These are phyloP conservation scores for Ceratobasidium sp. DNA, from an alignment of 1,284 basidiomycete species.

Conservation along the genomic window DNA sequence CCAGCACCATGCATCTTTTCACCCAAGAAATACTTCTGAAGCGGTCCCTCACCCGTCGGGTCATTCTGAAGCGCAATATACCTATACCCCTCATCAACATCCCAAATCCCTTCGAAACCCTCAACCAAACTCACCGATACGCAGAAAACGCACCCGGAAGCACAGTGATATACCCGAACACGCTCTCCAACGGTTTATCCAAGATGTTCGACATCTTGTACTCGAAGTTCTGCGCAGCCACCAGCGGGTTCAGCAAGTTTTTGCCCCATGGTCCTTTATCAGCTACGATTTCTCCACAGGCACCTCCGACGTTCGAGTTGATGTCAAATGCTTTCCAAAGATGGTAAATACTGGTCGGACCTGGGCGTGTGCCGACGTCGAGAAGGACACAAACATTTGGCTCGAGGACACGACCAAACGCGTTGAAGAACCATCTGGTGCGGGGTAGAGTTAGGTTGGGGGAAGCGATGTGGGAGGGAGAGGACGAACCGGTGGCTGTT, in stretches of 20 bases:
- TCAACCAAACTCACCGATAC: conserved; percentile 58
- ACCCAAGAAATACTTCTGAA: conserved; percentile 94
- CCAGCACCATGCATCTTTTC: conserved; percentile 91
- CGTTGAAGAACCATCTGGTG: conserved; percentile 92
- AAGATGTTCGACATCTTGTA: conserved; percentile 97
- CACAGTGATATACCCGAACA: conserved; percentile 91
- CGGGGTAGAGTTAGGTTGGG: neutral
- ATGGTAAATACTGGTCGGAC: conserved; percentile 89
- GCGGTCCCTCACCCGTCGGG: conserved; percentile 77
- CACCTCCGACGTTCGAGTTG: conserved; percentile 94
- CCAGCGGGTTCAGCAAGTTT: conserved; percentile 83
- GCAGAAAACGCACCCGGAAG: conserved; percentile 94
- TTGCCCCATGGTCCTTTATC: conserved; percentile 83
- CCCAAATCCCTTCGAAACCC: neutral
- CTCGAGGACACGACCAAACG: conserved; percentile 72
- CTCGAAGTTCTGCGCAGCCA: conserved; percentile 62
- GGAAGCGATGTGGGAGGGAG: neutral
- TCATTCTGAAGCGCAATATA: conserved; percentile 94
- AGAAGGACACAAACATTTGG: conserved; percentile 94
- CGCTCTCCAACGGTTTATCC: conserved; percentile 80
- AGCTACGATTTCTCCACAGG: conserved; percentile 96
- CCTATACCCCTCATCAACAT: conserved; percentile 43
- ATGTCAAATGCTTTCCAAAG: conserved; percentile 98
- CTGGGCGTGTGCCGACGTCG: conserved; percentile 94
- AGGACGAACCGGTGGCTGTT: conserved; percentile 43